Evolutionary conservation across 2,329 filamentous ascomycete genomes (phyloP).

Genomic region (Emmonsiellopsis sp.): DNA sequence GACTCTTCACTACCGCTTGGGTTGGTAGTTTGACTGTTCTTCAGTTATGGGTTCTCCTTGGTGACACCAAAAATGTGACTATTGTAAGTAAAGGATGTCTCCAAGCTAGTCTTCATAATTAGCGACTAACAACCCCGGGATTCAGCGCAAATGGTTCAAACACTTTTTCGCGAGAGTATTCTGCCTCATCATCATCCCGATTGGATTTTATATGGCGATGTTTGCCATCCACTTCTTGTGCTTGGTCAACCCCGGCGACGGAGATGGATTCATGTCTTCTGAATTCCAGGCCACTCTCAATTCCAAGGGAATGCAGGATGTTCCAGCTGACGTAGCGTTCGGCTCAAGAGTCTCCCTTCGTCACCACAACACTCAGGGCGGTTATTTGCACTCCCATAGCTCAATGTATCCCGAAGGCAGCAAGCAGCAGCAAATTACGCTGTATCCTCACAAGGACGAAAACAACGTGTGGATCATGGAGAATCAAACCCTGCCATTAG

Average conservation of each 20-base stretch:
- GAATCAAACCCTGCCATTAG: conserved; percentile 88
- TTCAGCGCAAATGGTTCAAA: conserved; percentile 72
- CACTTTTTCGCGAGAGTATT: conserved; percentile 86
- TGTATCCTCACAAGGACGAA: conserved; percentile 98
- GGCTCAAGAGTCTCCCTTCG: conserved; percentile 79
- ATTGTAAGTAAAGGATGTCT: conserved; percentile 68
- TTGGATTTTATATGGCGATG: conserved; percentile 90
- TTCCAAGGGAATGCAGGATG: conserved; percentile 91
- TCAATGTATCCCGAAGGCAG: conserved; percentile 97
- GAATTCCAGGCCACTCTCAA: conserved; percentile 98
- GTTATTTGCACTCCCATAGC: conserved; percentile 91
- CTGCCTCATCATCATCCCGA: conserved; percentile 81
- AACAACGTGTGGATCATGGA: conserved; percentile 94
- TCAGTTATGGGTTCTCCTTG: conserved; percentile 91
- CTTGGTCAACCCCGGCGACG: conserved; percentile 88
- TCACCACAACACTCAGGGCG: conserved; percentile 94
- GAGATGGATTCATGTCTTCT: conserved; percentile 98
- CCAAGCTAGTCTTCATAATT: conserved; percentile 57
- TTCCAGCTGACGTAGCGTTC: conserved; percentile 81
- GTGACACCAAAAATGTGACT: conserved; percentile 77
- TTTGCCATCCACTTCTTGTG: conserved; percentile 95
- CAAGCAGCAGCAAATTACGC: conserved; percentile 96
- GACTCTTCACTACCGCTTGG: conserved; percentile 97
- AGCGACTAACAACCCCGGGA: background rate
- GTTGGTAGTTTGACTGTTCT: conserved; percentile 82